phyloP scores from a whole-genome alignment of 768 basidiomycete species.

The Leccinum barrowsii region DNA sequence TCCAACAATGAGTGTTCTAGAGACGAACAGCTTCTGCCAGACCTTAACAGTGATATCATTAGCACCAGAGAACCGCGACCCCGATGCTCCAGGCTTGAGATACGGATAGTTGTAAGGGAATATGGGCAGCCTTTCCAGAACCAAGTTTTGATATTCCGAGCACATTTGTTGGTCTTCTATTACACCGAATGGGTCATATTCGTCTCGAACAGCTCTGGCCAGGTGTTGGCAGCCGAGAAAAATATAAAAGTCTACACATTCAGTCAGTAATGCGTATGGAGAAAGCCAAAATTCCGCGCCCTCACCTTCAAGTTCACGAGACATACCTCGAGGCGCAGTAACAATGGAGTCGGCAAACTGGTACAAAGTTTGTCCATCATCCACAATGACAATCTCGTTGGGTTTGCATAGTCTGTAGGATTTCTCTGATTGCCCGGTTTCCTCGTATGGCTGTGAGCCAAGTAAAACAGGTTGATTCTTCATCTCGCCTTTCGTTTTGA shows the following conservation, averaged over 20 bases:
- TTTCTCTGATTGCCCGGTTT: conserved; percentile 44
- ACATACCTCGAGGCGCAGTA: conserved; percentile 79
- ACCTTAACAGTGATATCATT: conserved; percentile 58
- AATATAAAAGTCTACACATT: conserved; percentile 58
- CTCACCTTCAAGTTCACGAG: conserved; percentile 83
- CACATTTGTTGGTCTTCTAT: conserved; percentile 42
- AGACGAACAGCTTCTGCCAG: conserved; percentile 58
- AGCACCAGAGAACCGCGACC: conserved; percentile 50
- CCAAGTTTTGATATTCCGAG: conserved; percentile 47
- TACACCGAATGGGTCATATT: conserved; percentile 56
- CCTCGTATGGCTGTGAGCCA: conserved; percentile 29
- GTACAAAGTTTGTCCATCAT: conserved; percentile 74
- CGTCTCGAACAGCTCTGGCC: conserved; percentile 69
- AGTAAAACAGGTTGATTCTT: conserved; percentile 64
- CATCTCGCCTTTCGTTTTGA: conserved; percentile 49
- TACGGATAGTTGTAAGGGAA: conserved; percentile 84
- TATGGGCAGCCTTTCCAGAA: conserved; percentile 76
- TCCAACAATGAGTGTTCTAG: conserved; percentile 54
- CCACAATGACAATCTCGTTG: conserved; percentile 71
- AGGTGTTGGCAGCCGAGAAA: conserved; percentile 69
- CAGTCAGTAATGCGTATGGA: neutral
- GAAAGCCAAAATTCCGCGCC: conserved; percentile 21
- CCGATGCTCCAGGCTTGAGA: conserved; percentile 50
- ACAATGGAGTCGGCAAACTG: conserved; percentile 70
- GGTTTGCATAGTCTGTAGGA: conserved; percentile 62